These are phyloP conservation scores for Biscutella laevigata DNA, from an alignment of 441 rosid genomes.

Conservation along the genomic window DNA sequence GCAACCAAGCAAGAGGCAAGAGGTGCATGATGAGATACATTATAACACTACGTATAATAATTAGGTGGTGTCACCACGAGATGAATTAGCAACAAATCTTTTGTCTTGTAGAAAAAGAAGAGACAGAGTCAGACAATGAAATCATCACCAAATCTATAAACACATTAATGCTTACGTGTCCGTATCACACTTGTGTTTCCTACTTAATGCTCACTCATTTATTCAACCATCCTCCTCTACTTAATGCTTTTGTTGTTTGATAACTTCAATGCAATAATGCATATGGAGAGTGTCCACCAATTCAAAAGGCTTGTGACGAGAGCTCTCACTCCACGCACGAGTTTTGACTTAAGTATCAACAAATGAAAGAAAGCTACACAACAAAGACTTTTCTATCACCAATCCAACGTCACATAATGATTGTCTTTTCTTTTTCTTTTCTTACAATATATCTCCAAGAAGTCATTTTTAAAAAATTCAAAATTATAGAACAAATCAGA, in stretches of 20 bases:
- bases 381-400: slow-evolving; percentile 25
- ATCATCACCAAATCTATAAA: slow-evolving; percentile 49
- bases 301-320: slow-evolving; percentile 1
- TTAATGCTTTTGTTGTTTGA: slow-evolving; percentile 9
- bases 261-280: slow-evolving; percentile 21
- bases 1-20: not conserved
- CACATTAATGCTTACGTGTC: slow-evolving; percentile 66
- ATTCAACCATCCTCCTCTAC: slow-evolving; percentile 8
- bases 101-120: slow-evolving; percentile 31
- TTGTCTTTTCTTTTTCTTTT: not conserved
- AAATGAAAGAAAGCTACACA: slow-evolving; percentile 26
- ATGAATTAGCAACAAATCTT: slow-evolving; percentile 11
- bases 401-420: slow-evolving; percentile 22
- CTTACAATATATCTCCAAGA: not conserved
- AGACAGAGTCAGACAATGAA: slow-evolving; percentile 53
- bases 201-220: slow-evolving; percentile 37
- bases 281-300: slow-evolving; percentile 2
- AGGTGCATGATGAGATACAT: not conserved
- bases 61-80: not conserved
- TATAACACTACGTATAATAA: not conserved
- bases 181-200: slow-evolving; percentile 30
- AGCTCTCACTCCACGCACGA: slow-evolving; percentile 18
- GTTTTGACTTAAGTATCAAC: slow-evolving; percentile 19
- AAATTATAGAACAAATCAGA: no score
- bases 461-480: no score